Evolutionary conservation across 768 basidiomycete genomes (phyloP).

Genomic region (Termitomyces sp.): DNA sequence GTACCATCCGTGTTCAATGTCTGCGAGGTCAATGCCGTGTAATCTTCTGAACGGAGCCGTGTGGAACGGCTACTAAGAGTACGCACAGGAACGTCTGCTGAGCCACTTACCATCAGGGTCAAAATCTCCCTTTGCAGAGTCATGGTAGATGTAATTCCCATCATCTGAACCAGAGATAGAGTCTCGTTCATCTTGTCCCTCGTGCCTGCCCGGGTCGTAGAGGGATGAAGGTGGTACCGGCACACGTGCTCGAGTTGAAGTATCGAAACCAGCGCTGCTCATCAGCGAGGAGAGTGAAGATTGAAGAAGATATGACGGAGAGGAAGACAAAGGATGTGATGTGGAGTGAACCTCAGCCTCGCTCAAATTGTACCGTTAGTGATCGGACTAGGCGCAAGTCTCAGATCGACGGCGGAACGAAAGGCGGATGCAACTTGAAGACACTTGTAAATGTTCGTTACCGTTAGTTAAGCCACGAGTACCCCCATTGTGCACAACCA

Average conservation of each 20-base stretch:
- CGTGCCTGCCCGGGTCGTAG: constrained; percentile 16
- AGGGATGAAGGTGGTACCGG: constrained; percentile 21
- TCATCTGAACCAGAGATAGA: constrained; percentile 58
- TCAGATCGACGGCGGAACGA: constrained; percentile 42
- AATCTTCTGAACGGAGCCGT: constrained; percentile 19
- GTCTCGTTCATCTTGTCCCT: constrained; percentile 37
- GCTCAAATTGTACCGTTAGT: constrained; percentile 23
- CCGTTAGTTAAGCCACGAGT: constrained; percentile 18
- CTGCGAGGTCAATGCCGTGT: constrained; percentile 59
- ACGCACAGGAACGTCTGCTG: not conserved
- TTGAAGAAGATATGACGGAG: constrained; percentile 10
- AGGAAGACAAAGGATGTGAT: constrained; percentile 1
- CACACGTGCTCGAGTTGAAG: constrained; percentile 15
- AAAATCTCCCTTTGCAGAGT: constrained; percentile 32
- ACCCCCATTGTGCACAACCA: constrained; percentile 33
- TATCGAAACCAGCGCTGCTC: constrained; percentile 23
- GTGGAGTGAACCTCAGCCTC: constrained; percentile 16
- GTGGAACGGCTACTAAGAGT: not conserved
- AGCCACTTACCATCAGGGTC: constrained; percentile 40
- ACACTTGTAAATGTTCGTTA: constrained; percentile 27
- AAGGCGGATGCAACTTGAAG: constrained; percentile 35
- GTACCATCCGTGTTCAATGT: constrained; percentile 83
- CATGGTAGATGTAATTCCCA: constrained; percentile 33
- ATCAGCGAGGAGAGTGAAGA: constrained; percentile 16
- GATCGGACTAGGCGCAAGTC: constrained; percentile 36